These are phyloP conservation scores for Penicillium sp. DNA, from an alignment of 2,329 filamentous ascomycete genomes.

Conservation along the genomic window DNA sequence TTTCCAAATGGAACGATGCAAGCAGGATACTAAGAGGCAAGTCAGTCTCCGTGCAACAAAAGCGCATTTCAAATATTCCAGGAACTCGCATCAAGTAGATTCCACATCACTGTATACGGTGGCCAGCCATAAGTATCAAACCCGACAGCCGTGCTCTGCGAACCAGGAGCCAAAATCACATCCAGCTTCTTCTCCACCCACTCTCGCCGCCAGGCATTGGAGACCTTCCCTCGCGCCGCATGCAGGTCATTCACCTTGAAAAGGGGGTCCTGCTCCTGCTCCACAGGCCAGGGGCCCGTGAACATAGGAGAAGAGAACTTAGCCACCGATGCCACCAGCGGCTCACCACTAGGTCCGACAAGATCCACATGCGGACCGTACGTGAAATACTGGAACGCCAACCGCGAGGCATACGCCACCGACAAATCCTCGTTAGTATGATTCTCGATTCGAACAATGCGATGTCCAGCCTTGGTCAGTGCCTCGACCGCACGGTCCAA, in stretches of 20 bases:
- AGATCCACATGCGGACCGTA: slow-evolving; percentile 28
- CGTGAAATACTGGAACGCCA: slow-evolving; percentile 47
- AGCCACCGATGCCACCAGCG: slow-evolving; percentile 45
- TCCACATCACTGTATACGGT: slow-evolving; percentile 53
- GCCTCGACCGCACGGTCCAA: slow-evolving; percentile 43
- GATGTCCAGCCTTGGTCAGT: slow-evolving; percentile 50
- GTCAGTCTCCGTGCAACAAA: not conserved
- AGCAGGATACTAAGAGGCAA: slow-evolving; percentile 48
- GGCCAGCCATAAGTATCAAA: slow-evolving; percentile 49
- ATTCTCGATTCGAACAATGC: slow-evolving; percentile 42
- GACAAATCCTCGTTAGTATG: slow-evolving; percentile 24
- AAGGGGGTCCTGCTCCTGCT: slow-evolving; percentile 30
- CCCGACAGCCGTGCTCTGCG: slow-evolving; percentile 53
- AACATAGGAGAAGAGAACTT: slow-evolving; percentile 25
- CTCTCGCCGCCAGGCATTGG: slow-evolving; percentile 45
- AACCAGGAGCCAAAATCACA: slow-evolving; percentile 52
- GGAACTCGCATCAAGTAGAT: slow-evolving; percentile 53
- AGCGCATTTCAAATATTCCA: no score
- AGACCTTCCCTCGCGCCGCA: slow-evolving; percentile 36
- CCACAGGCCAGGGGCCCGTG: slow-evolving; percentile 32
- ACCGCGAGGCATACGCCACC: slow-evolving; percentile 33
- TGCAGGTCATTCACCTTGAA: slow-evolving; percentile 49
- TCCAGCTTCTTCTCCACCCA: slow-evolving; percentile 51
- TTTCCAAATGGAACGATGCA: slow-evolving; percentile 51
- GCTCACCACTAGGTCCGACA: slow-evolving; percentile 46